These are phyloP conservation scores for Madurella mycetomatis DNA, from an alignment of 2,329 filamentous ascomycete species.

Conservation along the genomic window DNA sequence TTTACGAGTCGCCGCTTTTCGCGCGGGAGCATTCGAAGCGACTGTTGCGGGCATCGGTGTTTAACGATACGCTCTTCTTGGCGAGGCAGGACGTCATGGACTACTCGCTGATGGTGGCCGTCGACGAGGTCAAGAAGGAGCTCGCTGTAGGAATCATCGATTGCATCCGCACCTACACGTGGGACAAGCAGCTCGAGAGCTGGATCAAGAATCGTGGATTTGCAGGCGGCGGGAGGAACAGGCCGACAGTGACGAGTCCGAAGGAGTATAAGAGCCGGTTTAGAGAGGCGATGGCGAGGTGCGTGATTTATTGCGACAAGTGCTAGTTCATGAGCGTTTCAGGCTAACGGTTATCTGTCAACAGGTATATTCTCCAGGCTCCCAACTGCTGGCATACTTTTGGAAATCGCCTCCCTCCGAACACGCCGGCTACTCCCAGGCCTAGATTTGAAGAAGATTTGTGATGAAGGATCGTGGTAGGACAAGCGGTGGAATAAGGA, in stretches of 20 bases:
- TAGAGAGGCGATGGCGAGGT: constrained; percentile 92
- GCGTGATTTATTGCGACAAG: constrained; percentile 33
- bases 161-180: constrained; percentile 96
- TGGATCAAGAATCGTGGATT: constrained; percentile 98
- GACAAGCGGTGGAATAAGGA: too few relatives aligned
- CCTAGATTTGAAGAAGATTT: constrained; percentile 22
- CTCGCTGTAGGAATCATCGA: constrained; percentile 97
- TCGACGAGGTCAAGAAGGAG: constrained; percentile 84
- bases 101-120: constrained; percentile 96
- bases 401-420: constrained; percentile 29
- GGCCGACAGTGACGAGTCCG: constrained; percentile 92
- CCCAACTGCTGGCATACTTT: constrained; percentile 76
- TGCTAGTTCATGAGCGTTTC: background rate
- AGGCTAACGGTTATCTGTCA: background rate
- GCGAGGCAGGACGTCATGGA: constrained; percentile 98
- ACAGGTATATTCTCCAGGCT: constrained; percentile 66
- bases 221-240: constrained; percentile 68
- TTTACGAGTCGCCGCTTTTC: constrained; percentile 94
- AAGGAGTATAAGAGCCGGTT: constrained; percentile 98
- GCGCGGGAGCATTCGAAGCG: constrained; percentile 95
- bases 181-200: constrained; percentile 99
- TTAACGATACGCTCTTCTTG: constrained; percentile 95
- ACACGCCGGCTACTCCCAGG: constrained; percentile 19
- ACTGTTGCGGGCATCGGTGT: constrained; percentile 82
- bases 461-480: background rate